phyloP scores from a whole-genome alignment of 148 eudicot species.

The Chenopodium berlandieri region DNA sequence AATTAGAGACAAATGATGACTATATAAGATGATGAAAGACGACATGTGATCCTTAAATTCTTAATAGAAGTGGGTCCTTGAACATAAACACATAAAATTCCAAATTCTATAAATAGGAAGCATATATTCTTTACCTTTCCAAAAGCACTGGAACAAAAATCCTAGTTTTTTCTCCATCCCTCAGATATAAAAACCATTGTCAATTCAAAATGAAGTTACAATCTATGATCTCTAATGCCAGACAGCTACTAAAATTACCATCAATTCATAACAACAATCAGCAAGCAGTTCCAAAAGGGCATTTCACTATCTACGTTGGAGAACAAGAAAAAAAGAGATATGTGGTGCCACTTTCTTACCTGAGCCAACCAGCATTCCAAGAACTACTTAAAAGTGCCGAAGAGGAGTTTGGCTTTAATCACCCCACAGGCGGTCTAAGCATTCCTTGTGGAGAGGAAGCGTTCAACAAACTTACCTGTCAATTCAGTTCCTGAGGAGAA shows the following conservation, averaged over 20 bases:
- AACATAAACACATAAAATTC: neutral
- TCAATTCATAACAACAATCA: constrained; percentile 25
- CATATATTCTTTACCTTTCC: constrained; percentile 6
- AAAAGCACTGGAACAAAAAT: neutral
- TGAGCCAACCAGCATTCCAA: constrained; percentile 54
- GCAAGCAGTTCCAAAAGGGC: constrained; percentile 43
- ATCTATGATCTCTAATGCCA: constrained; percentile 32
- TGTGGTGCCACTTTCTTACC: constrained; percentile 51
- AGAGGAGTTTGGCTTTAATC: constrained; percentile 58
- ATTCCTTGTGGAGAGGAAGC: constrained; percentile 46
- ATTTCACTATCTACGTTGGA: constrained; percentile 54
- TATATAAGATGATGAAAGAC: constrained; percentile 11
- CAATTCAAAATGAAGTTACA: constrained; percentile 27
- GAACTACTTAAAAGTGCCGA: constrained; percentile 43
- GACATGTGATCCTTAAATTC: constrained; percentile 24
- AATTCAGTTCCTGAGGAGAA: constrained; percentile 3
- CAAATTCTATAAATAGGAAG: constrained; percentile 15
- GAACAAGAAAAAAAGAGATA: constrained; percentile 37
- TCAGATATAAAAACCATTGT: neutral
- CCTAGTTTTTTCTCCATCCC: neutral
- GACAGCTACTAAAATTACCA: constrained; percentile 31
- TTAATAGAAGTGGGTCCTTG: constrained; percentile 10
- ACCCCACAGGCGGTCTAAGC: constrained; percentile 55
- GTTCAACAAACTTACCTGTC: constrained; percentile 28
- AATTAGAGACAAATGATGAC: neutral